Conservation (phyloP, 2,329 filamentous ascomycete species). For the Fusarium sterilihyphosum region DNA sequence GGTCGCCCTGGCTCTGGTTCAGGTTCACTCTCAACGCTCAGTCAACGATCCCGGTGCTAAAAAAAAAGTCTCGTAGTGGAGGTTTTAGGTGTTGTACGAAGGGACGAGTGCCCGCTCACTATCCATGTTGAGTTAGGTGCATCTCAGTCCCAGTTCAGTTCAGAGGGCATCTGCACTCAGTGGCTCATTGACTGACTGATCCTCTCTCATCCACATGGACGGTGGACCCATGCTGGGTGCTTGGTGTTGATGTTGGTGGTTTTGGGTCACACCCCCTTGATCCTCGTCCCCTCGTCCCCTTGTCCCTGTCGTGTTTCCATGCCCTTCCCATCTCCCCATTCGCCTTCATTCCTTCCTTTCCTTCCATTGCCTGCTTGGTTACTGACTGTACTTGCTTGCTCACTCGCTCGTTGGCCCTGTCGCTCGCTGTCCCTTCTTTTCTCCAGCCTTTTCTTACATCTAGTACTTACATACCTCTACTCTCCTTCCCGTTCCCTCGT, state of each 20-base stretch:
- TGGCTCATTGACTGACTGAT: neutral
- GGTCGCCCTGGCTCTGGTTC: slow-evolving; percentile 4
- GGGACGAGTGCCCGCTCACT: slow-evolving; percentile 23
- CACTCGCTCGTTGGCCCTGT: slow-evolving; percentile 38
- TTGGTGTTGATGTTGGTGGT: neutral
- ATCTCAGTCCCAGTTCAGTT: slow-evolving; percentile 21
- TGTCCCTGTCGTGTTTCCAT: slow-evolving; percentile 50
- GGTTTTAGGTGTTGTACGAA: slow-evolving; percentile 24
- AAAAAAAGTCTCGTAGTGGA: slow-evolving; percentile 3
- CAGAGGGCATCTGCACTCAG: slow-evolving; percentile 7
- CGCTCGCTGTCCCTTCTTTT: slow-evolving; percentile 46
- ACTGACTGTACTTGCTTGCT: neutral
- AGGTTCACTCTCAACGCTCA: slow-evolving; percentile 16
- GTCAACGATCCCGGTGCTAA: slow-evolving; percentile 3
- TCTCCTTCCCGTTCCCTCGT: slow-evolving; percentile 37
- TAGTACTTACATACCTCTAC: slow-evolving; percentile 36
- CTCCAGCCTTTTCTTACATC: slow-evolving; percentile 42
- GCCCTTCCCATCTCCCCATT: slow-evolving; percentile 45
- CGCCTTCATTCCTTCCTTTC: slow-evolving; percentile 45
- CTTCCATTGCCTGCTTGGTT: slow-evolving; percentile 25
- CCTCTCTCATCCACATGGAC: slow-evolving; percentile 12
- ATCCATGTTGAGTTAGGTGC: slow-evolving; percentile 30
- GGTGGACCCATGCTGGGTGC: slow-evolving; percentile 10
- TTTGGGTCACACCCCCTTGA: slow-evolving; percentile 33
- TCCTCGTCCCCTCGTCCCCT: slow-evolving; percentile 37